phyloP scores from a whole-genome alignment of 306 rosid species.

The Lagenaria siceraria region DNA sequence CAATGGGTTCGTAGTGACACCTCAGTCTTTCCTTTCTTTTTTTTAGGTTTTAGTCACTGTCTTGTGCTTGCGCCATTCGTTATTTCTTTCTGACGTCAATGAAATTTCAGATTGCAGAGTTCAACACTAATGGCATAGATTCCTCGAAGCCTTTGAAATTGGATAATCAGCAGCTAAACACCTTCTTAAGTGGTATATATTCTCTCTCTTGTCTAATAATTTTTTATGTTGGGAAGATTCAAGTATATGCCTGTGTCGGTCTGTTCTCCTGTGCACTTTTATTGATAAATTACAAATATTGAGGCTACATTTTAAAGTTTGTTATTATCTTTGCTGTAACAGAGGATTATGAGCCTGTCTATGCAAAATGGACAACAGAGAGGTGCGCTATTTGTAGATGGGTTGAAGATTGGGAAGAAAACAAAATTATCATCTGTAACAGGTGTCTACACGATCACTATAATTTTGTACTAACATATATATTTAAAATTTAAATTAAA shows the following conservation, averaged over 20 bases:
- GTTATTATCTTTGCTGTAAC: slow-evolving; percentile 25
- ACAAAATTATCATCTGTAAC: slow-evolving; percentile 92
- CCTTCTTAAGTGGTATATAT: slow-evolving; percentile 59
- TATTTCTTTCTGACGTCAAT: slow-evolving; percentile 15
- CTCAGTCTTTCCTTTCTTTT: not conserved
- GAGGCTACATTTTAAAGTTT: slow-evolving; percentile 5
- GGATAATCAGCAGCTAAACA: slow-evolving; percentile 56
- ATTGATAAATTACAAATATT: slow-evolving; percentile 8
- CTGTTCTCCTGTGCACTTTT: slow-evolving; percentile 3
- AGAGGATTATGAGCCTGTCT: slow-evolving; percentile 78
- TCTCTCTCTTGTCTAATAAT: not conserved
- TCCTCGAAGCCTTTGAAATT: slow-evolving; percentile 31
- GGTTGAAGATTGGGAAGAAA: slow-evolving; percentile 98
- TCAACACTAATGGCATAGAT: slow-evolving; percentile 32
- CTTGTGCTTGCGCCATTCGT: not conserved
- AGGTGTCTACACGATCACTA: slow-evolving; percentile 33
- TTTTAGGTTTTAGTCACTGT: not conserved
- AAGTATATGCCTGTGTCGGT: not conserved
- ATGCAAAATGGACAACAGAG: slow-evolving; percentile 90
- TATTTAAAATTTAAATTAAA: not conserved
- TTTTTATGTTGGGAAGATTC: not conserved
- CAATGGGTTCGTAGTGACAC: slow-evolving; percentile 64
- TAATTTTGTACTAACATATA: not conserved
- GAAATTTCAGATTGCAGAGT: slow-evolving; percentile 55
- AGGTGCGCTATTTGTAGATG: slow-evolving; percentile 97